Conservation (phyloP, 176 grass and related monocot genomes). For the Zizania latifolia region DNA sequence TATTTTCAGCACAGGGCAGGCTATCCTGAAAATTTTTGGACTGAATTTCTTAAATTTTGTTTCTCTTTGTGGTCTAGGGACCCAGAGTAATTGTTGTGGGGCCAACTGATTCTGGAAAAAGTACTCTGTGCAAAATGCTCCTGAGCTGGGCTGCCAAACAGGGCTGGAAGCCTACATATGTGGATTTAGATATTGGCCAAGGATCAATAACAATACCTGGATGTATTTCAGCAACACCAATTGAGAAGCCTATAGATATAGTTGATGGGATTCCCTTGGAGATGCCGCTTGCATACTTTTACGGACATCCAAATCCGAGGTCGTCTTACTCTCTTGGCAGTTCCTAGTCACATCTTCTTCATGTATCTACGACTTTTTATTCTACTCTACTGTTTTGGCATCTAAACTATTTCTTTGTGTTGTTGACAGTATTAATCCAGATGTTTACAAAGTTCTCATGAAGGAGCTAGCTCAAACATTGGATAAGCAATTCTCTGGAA, state of each 20-base stretch:
- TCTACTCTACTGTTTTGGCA: background rate
- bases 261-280: slow-evolving; percentile 94
- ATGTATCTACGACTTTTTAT: slow-evolving; percentile 9
- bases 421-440: slow-evolving; percentile 61
- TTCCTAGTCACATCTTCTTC: background rate
- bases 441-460: slow-evolving; percentile 92
- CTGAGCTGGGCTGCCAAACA: slow-evolving; percentile 86
- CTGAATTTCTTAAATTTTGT: slow-evolving; percentile 12
- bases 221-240: slow-evolving; percentile 78
- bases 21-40: background rate
- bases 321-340: background rate
- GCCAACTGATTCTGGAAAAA: slow-evolving; percentile 91
- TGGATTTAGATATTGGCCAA: slow-evolving; percentile 92
- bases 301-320: slow-evolving; percentile 78
- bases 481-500: slow-evolving; percentile 82
- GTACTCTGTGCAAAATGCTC: slow-evolving; percentile 82
- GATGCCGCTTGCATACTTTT: slow-evolving; percentile 90
- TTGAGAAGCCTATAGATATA: slow-evolving; percentile 94
- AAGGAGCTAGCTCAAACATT: slow-evolving; percentile 84
- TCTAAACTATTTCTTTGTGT: slow-evolving; percentile 17
- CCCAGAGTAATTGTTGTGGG: slow-evolving; percentile 88
- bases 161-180: slow-evolving; percentile 84
- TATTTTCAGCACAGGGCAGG: too few relatives aligned
- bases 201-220: slow-evolving; percentile 89
- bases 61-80: slow-evolving; percentile 40